Evolutionary conservation across 225 moss, liverwort and hornwort genomes (phyloP), one percentile per base, ranked within the genome.

Genomic region (Sphagnum tenellum): DNA sequence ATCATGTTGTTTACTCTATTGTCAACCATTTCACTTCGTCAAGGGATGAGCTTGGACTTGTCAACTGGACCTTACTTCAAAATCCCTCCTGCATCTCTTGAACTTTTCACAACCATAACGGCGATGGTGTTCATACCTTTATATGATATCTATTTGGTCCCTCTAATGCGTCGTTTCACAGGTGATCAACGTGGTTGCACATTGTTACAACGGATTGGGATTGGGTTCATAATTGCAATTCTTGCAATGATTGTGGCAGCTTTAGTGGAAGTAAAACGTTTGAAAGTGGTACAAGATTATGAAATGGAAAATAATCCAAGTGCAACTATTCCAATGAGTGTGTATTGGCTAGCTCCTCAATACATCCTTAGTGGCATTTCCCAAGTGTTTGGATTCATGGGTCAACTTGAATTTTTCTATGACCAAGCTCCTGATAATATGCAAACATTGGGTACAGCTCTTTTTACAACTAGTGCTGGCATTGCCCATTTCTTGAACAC

Each of bases 41-140:
- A 64, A 10, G 64, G 64, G 29, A 48, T 4, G 7, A 64, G 47
- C 11, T 3, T 64, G 64, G 64, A 64, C 49, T 47, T 29, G 7
- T 6, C 10, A 2, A 11, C 49, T 2, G 64, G 64, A 6, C 9
- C 64, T 3, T 9, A 48, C 3, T 48, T 64, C 64, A 47, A 48
- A 9, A 50, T 64, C 64, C 64, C 64, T 2, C 64, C 64, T 13
- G 64, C 64, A 7, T 64, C 64, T 29, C 13, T 64, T 10, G 47
- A 64, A 49, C 2, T 48, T 3, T 49, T 64, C 11, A 3, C 49
- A 7, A 8, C 49, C 3, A 29, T 14, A 14, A 64, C 64, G 5
- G 11, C 50, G 2, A 7, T 64, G 47, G 10, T 64, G 3, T 12
- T 12, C 47, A 49, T 63, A 12, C 63, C 63, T 46, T 3, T 63